Evolutionary conservation across 768 basidiomycete species (phyloP).

Genomic region (Strobilomyces echinocephalus): DNA sequence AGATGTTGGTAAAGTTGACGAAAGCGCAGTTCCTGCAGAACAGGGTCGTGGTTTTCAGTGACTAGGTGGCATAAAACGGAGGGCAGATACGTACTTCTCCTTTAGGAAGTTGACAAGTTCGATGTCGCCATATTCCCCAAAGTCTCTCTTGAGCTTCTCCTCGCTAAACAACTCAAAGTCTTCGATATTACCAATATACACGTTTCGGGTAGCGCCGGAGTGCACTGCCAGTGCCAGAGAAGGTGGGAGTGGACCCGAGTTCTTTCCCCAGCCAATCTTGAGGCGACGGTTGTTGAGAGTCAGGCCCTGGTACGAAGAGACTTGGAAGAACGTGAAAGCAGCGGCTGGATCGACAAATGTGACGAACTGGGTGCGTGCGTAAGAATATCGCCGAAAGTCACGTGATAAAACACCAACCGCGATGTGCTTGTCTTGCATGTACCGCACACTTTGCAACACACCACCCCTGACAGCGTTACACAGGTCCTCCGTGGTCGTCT

Average conservation of each 20-base stretch:
- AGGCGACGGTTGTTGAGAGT: conserved; percentile 90
- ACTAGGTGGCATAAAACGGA: conserved; percentile 25
- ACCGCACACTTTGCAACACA: conserved; percentile 89
- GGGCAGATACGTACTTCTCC: conserved; percentile 65
- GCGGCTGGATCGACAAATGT: conserved; percentile 93
- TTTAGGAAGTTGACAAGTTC: conserved; percentile 94
- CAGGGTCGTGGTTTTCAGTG: neutral
- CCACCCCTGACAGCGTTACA: conserved; percentile 98
- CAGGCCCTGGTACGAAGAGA: conserved; percentile 84
- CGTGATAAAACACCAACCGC: conserved; percentile 53
- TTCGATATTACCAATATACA: conserved; percentile 93
- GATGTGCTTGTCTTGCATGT: conserved; percentile 97
- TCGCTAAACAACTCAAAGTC: conserved; percentile 92
- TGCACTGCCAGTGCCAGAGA: conserved; percentile 85
- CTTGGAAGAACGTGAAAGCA: conserved; percentile 91
- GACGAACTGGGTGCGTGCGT: conserved; percentile 59
- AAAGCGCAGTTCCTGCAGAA: conserved; percentile 82
- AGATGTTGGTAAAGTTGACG: conserved; percentile 92
- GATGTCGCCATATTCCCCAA: conserved; percentile 94
- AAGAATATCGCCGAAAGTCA: conserved; percentile 1
- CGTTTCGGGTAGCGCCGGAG: conserved; percentile 91
- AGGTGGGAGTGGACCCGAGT: conserved; percentile 81
- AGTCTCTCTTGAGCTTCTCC: conserved; percentile 87
- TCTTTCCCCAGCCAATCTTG: conserved; percentile 98
- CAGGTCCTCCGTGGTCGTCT: conserved; percentile 90